phyloP scores from a whole-genome alignment of 163 green algal species.

The Smithsoniella earleae region DNA sequence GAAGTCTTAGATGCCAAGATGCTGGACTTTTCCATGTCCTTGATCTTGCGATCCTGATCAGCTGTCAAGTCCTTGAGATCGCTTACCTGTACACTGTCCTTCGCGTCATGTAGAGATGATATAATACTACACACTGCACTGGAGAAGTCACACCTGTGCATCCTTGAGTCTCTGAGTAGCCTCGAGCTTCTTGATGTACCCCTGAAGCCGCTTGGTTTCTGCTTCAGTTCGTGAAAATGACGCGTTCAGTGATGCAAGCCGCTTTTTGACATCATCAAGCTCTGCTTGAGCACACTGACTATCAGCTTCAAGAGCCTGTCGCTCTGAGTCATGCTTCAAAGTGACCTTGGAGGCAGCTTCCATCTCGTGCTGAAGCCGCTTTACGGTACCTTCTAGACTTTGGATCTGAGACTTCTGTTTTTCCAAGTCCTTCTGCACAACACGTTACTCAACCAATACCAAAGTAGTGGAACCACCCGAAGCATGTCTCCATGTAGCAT shows the following conservation, averaged over 20 bases:
- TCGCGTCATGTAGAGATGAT: no score
- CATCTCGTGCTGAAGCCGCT: neutral
- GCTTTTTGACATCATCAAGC: constrained; percentile 10
- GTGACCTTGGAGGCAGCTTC: neutral
- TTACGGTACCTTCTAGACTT: neutral
- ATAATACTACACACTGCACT: no score
- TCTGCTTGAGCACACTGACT: neutral
- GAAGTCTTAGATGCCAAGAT: neutral
- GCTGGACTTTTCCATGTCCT: neutral
- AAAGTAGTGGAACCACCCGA: no score
- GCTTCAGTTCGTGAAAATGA: neutral
- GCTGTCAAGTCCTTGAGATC: no score
- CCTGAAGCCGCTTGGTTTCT: constrained; percentile 22
- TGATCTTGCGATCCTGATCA: neutral
- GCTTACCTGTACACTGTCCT: no score
- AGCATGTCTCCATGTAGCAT: no score
- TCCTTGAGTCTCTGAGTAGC: constrained; percentile 13
- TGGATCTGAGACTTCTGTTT: neutral
- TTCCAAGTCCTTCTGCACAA: neutral
- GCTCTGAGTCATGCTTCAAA: neutral
- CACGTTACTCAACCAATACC: no score
- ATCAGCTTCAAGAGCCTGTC: neutral
- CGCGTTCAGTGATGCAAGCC: no score
- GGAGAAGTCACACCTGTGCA: neutral
- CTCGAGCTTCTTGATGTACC: constrained; percentile 16